A percentile compares a stretch with the other conserved stretches of the same genome.
Conservation (phyloP, 805 yeast species). For the Isabelozyma pseudorhagii region DNA sequence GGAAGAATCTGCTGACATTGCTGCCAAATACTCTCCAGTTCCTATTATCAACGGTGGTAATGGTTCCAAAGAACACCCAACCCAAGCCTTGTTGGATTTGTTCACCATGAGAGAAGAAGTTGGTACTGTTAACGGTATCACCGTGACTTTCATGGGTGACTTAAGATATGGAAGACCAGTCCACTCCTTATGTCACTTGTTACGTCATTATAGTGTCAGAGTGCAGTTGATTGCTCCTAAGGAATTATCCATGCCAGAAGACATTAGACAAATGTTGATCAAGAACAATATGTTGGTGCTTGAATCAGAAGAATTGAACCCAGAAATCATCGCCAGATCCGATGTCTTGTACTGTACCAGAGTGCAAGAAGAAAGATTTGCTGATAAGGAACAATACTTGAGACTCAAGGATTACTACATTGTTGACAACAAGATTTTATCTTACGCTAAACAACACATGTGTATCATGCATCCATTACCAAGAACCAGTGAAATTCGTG, state of each 20-base stretch:
- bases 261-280: conserved; percentile 62
- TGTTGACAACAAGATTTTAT: conserved; percentile 86
- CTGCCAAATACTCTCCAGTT: conserved; percentile 94
- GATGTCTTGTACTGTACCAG: conserved; percentile 98
- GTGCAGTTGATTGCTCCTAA: conserved; percentile 89
- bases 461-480: conserved; percentile 99
- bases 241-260: conserved; percentile 80
- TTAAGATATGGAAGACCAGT: conserved; percentile 98
- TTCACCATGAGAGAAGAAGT: conserved; percentile 98
- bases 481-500: conserved; percentile 92
- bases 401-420: conserved; percentile 87
- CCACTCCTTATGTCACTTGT: conserved; percentile 87
- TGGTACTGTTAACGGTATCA: conserved; percentile 97
- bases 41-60: conserved; percentile 98
- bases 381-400: conserved; percentile 70
- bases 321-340: conserved; percentile 80
- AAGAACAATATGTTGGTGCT: conserved; percentile 65
- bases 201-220: conserved; percentile 89
- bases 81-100: conserved; percentile 95
- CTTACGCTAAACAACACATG: conserved; percentile 96
- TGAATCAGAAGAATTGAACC: conserved; percentile 77
- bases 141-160: conserved; percentile 98
- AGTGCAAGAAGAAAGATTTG: conserved; percentile 95
- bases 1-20: conserved; percentile 86
- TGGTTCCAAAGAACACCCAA: conserved; percentile 97